Base-by-base conservation (phyloP, 192 early-diverging fungal species). In the Thoreauomyces humboldtii region DNA sequence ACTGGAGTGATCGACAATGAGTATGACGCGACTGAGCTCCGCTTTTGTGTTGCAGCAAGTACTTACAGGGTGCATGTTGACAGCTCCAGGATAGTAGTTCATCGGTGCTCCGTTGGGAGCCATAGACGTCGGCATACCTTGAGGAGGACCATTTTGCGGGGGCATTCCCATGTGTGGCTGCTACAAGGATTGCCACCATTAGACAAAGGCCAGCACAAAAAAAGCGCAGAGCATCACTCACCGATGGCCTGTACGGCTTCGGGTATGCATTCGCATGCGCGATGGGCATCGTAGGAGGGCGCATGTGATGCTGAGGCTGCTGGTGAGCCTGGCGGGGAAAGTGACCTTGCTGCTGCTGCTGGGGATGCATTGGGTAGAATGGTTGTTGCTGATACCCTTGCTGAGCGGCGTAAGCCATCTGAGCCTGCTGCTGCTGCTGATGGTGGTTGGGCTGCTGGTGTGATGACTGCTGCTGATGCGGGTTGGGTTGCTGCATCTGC, bases 211-310 rank as follows among this genome's bases (percentile, higher is more conserved):
- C n/a, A n/a, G n/a, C n/a, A n/a, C n/a, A n/a, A n/a, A n/a, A n/a
- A n/a, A n/a, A n/a, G n/a, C n/a, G n/a, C n/a, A n/a, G n/a, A n/a
- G n/a, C n/a, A n/a, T n/a, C n/a, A n/a, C n/a, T n/a, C n/a, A n/a
- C n/a, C n/a, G n/a, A n/a, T n/a, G n/a, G n/a, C n/a, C n/a, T n/a
- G n/a, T n/a, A n/a, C n/a, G n/a, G n/a, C n/a, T n/a, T n/a, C n/a
- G n/a, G n/a, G n/a, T n/a, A n/a, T n/a, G n/a, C n/a, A n/a, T n/a
- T n/a, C n/a, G n/a, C n/a, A n/a, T n/a, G n/a, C n/a, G n/a, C n/a
- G n/a, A n/a, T n/a, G n/a, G n/a, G n/a, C n/a, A n/a, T n/a, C 55
- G 32, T 52, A 6, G 50, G 50, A 5, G 50, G 50, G 17, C 50
- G 50, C 50, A 27, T 4, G 19, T 17, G 15, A 15, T 52, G 50